phyloP scores from a whole-genome alignment of 768 basidiomycete genomes.

The Mycena maculata region DNA sequence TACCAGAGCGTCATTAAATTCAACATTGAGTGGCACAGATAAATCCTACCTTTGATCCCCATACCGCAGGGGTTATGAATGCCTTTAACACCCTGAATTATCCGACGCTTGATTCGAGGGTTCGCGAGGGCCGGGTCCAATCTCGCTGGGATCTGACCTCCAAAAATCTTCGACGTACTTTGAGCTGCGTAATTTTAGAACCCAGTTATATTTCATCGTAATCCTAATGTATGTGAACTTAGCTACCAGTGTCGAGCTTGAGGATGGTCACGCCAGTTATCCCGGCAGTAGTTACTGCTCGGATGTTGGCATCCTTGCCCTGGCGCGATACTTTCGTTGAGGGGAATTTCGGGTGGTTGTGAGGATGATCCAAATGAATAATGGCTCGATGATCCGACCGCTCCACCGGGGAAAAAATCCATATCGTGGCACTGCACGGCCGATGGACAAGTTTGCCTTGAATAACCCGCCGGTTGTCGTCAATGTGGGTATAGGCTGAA shows the following conservation, averaged over 20 bases:
- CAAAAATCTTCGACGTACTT: conserved; percentile 15
- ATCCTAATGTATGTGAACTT: neutral
- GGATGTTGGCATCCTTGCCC: conserved; percentile 22
- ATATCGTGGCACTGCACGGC: conserved; percentile 19
- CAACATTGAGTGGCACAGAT: neutral
- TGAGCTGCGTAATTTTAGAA: conserved; percentile 1
- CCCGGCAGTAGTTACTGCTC: conserved; percentile 8
- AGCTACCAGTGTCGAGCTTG: conserved; percentile 29
- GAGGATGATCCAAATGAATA: conserved; percentile 17
- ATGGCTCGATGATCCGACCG: conserved; percentile 25
- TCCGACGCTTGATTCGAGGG: conserved; percentile 15
- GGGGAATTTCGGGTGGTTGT: conserved; percentile 33
- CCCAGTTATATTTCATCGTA: conserved; percentile 8
- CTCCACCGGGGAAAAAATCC: conserved; percentile 29
- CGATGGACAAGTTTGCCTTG: conserved; percentile 26
- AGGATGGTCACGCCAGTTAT: conserved; percentile 19
- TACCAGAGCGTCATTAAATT: neutral
- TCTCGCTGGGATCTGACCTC: neutral
- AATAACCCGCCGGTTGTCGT: conserved; percentile 3
- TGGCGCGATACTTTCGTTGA: conserved; percentile 19
- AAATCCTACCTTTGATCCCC: conserved; percentile 17
- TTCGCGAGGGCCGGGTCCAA: conserved; percentile 26
- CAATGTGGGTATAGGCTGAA: conserved; percentile 31
- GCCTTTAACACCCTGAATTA: conserved; percentile 15
- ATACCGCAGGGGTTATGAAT: conserved; percentile 12